Conservation (phyloP, 2,329 filamentous ascomycete genomes). For the Cordyceps cicadae region DNA sequence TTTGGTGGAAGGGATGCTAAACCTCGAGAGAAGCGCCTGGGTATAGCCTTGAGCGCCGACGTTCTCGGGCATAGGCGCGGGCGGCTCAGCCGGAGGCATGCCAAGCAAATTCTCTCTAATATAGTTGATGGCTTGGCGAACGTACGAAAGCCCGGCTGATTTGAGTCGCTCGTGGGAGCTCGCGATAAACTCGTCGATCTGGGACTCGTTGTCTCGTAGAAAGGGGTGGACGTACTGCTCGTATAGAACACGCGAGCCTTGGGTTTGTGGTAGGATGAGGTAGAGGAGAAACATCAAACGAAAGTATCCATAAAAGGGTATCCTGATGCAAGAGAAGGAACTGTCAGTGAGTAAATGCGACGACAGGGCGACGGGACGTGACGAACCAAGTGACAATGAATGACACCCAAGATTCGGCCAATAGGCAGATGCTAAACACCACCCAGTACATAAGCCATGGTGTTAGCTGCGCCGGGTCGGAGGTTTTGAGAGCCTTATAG, state of each 20-base stretch:
- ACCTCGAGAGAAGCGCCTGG: conserved; percentile 73
- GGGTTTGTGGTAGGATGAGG: conserved; percentile 94
- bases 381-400: conserved; percentile 75
- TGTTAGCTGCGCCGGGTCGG: conserved; percentile 78
- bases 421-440: conserved; percentile 70
- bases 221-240: conserved; percentile 80
- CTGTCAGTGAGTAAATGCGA: not conserved
- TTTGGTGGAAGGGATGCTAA: conserved; percentile 68
- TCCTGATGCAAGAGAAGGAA: conserved; percentile 36
- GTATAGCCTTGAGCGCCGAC: conserved; percentile 56
- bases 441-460: conserved; percentile 99
- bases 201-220: conserved; percentile 73
- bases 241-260: conserved; percentile 82
- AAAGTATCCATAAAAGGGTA: conserved; percentile 91
- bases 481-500: conserved; percentile 93
- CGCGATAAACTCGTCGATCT: conserved; percentile 87
- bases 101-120: conserved; percentile 74
- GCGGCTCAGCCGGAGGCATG: conserved; percentile 47
- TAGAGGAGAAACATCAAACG: conserved; percentile 83
- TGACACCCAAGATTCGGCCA: conserved; percentile 78
- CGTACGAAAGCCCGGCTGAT: conserved; percentile 65
- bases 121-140: conserved; percentile 62
- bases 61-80: conserved; percentile 32
- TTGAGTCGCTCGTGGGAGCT: conserved; percentile 70
- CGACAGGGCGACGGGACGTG: not conserved